Evolutionary conservation across 257 asterid genomes (phyloP).

Genomic region (Craterostigma plantagineum): DNA sequence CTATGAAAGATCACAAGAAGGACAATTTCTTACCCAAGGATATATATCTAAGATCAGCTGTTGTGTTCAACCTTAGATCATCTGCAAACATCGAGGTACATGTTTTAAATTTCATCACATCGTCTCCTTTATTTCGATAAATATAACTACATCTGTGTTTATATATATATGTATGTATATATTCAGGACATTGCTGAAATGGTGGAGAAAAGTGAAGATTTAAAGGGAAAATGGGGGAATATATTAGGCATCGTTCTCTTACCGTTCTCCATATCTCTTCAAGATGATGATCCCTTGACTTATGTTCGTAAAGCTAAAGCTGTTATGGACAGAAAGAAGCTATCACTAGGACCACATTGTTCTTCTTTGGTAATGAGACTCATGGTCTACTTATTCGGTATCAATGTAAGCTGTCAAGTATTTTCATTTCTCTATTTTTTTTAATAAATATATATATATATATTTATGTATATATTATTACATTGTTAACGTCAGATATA

Average conservation of each 20-base stretch:
- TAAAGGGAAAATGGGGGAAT: constrained; percentile 35
- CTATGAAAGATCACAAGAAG: no score
- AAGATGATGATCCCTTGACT: constrained; percentile 21
- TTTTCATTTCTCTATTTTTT: no score
- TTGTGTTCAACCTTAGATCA: constrained; percentile 21
- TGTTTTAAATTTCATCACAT: no score
- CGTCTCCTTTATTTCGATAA: no score
- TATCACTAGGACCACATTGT: constrained; percentile 21
- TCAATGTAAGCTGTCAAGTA: constrained; percentile 14
- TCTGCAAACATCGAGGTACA: constrained; percentile 15
- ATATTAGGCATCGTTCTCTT: constrained; percentile 9
- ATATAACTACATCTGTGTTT: no score
- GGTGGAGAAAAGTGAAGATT: constrained; percentile 17
- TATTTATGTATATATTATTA: no score
- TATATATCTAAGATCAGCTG: constrained; percentile 15
- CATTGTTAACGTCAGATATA: not conserved
- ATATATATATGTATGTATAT: no score
- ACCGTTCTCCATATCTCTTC: not conserved
- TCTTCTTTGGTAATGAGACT: constrained; percentile 9
- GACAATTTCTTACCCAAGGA: no score
- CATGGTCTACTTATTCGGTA: constrained; percentile 15
- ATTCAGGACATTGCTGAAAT: constrained; percentile 24
- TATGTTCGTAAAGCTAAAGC: constrained; percentile 25
- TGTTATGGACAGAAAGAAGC: constrained; percentile 29
- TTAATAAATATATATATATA: no score